Evolutionary conservation across 306 rosid genomes (phyloP).

Genomic region (Cicer chorassanicum): DNA sequence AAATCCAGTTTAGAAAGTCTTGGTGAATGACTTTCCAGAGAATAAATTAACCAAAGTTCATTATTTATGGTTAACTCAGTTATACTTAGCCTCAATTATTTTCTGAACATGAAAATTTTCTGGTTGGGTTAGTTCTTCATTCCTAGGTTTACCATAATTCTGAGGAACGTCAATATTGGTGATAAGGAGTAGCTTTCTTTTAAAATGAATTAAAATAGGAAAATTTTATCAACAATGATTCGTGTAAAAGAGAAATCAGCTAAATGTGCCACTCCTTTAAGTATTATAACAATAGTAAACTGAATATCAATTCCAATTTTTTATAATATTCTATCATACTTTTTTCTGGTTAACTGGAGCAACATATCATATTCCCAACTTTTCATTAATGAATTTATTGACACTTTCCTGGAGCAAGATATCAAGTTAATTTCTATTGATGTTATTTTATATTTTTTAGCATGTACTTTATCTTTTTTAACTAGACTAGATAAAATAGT

Average conservation of each 20-base stretch:
- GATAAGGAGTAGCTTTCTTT: neutral
- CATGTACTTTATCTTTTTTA: too few species aligned
- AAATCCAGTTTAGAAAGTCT: slow-evolving; percentile 3
- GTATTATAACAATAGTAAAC: too few species aligned
- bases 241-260: neutral
- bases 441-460: too few species aligned
- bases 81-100: slow-evolving; percentile 3
- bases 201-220: neutral
- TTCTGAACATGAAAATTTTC: slow-evolving; percentile 2
- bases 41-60: slow-evolving; percentile 15
- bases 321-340: too few species aligned
- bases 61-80: slow-evolving; percentile 19
- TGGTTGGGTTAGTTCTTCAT: neutral
- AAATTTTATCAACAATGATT: neutral
- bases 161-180: neutral
- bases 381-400: too few species aligned
- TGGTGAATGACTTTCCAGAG: neutral
- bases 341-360: too few species aligned
- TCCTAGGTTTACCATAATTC: neutral
- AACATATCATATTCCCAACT: too few species aligned
- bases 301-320: too few species aligned
- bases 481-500: too few species aligned
- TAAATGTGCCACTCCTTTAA: too few species aligned
- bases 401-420: too few species aligned
- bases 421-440: too few species aligned